Evolutionary conservation across 75 land plant genomes (phyloP).

Genomic region (Chamaecyparis obtusa): DNA sequence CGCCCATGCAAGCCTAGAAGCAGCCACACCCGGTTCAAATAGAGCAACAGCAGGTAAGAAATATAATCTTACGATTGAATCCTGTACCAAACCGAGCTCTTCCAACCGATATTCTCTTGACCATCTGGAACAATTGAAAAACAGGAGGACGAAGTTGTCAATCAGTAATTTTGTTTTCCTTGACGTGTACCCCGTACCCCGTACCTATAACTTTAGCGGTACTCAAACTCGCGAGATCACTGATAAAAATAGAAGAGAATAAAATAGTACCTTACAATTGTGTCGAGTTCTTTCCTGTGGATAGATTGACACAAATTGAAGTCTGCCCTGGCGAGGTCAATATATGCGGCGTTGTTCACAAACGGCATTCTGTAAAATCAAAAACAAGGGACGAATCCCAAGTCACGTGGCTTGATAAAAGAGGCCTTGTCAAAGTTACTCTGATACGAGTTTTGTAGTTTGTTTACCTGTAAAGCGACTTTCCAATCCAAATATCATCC

Average conservation of each 20-base stretch:
- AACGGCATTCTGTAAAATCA: constrained; percentile 52
- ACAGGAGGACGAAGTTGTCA: too few species aligned
- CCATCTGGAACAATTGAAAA: constrained; percentile 33
- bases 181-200: neutral
- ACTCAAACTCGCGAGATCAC: neutral
- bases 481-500: constrained; percentile 89
- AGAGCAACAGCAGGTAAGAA: constrained; percentile 46
- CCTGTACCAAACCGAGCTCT: constrained; percentile 26
- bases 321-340: constrained; percentile 61
- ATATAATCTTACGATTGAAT: constrained; percentile 23
- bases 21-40: constrained; percentile 53
- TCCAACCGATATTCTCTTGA: constrained; percentile 25
- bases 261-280: neutral
- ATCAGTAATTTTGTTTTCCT: neutral
- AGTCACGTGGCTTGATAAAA: neutral
- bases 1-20: constrained; percentile 56
- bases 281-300: constrained; percentile 45
- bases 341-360: constrained; percentile 50
- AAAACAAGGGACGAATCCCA: neutral
- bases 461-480: constrained; percentile 71
- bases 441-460: neutral
- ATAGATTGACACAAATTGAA: constrained; percentile 55
- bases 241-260: neutral
- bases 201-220: neutral
- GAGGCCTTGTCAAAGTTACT: neutral